phyloP scores from a whole-genome alignment of 371 early-diverging fungal genomes.

The Capniomyces stellatus region DNA sequence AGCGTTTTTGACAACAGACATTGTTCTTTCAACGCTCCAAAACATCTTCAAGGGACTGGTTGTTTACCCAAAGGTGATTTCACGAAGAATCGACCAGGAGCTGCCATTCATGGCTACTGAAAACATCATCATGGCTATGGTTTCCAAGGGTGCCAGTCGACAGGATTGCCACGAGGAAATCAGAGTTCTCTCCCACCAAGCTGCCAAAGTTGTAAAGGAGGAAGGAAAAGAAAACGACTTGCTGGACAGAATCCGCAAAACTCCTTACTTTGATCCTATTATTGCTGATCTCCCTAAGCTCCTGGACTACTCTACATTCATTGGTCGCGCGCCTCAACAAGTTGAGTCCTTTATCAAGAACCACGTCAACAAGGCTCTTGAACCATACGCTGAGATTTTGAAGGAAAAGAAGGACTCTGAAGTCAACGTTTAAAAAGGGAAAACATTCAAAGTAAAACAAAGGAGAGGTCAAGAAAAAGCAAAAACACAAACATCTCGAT shows the following conservation, averaged over 20 bases:
- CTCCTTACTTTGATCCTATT: slow-evolving; percentile 77
- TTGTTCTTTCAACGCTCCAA: slow-evolving; percentile 76
- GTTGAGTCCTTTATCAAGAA: slow-evolving; percentile 64
- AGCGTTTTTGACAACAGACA: slow-evolving; percentile 93
- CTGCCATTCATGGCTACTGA: slow-evolving; percentile 98
- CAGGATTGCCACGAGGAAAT: slow-evolving; percentile 94
- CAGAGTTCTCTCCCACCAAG: slow-evolving; percentile 86
- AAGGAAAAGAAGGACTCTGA: slow-evolving; percentile 7
- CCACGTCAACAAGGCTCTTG: slow-evolving; percentile 72
- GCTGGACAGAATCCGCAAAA: slow-evolving; percentile 68
- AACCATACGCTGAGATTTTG: slow-evolving; percentile 44
- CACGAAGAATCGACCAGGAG: slow-evolving; percentile 77
- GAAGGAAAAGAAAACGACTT: slow-evolving; percentile 88
- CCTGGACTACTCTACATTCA: slow-evolving; percentile 81
- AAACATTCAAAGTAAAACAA: too few species aligned
- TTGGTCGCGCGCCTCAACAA: slow-evolving; percentile 90
- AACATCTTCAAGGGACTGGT: slow-evolving; percentile 94
- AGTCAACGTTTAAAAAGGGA: slow-evolving; percentile 4
- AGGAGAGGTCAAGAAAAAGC: too few species aligned
- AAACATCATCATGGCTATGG: slow-evolving; percentile 97
- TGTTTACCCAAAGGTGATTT: slow-evolving; percentile 90
- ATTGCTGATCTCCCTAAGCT: slow-evolving; percentile 54
- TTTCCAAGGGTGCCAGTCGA: slow-evolving; percentile 87
- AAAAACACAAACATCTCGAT: too few species aligned
- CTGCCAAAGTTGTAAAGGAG: slow-evolving; percentile 77